Evolutionary conservation across 139 green algal species (phyloP).

Genomic region (Dunaliella primolecta): DNA sequence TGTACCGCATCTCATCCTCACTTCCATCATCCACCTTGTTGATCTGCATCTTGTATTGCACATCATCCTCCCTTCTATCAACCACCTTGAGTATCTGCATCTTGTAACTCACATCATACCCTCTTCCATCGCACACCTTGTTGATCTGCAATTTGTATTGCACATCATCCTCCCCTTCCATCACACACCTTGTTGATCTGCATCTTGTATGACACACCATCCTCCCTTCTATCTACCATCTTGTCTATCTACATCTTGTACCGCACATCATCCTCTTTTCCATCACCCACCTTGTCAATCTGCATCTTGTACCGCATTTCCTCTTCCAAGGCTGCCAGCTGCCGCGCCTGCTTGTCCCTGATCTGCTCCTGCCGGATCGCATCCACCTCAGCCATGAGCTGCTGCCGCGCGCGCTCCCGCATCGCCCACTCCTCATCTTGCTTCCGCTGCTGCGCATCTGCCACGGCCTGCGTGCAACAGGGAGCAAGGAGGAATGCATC

Average conservation of each 20-base stretch:
- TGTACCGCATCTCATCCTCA: too few relatives aligned
- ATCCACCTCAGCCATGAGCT: slow-evolving; percentile 54
- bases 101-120: not conserved
- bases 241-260: not conserved
- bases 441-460: slow-evolving; percentile 34
- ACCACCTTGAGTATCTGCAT: too few relatives aligned
- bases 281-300: not conserved
- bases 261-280: not conserved
- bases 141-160: not conserved
- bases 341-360: slow-evolving; percentile 29
- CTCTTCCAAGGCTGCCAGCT: not conserved
- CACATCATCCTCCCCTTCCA: slow-evolving; percentile 1
- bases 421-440: slow-evolving; percentile 48
- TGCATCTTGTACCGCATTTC: not conserved
- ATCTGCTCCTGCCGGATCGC: slow-evolving; percentile 54
- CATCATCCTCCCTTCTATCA: too few relatives aligned
- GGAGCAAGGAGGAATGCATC: not conserved
- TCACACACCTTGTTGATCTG: slow-evolving; percentile 17
- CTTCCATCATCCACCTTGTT: not conserved
- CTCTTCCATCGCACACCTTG: slow-evolving; percentile 19
- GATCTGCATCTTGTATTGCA: not conserved
- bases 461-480: not conserved
- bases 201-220: not conserved
- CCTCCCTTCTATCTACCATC: not conserved
- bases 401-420: slow-evolving; percentile 37